Conservation (phyloP, 2,329 filamentous ascomycete genomes). For the Verticillium longisporum region DNA sequence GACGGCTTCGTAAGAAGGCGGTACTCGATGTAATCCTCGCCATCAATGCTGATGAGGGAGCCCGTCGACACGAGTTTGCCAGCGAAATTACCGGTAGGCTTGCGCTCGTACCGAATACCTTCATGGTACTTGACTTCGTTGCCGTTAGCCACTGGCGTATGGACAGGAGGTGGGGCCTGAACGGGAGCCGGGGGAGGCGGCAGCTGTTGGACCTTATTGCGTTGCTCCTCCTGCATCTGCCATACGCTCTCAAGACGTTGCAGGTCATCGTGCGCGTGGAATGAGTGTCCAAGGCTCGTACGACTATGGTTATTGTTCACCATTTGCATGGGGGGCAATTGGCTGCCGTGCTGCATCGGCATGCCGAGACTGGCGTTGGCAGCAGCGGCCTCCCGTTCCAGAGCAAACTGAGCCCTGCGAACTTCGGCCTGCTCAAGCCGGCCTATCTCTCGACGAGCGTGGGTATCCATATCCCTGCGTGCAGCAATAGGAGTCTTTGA, state of each 20-base stretch:
- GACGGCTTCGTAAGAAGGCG: slow-evolving; percentile 57
- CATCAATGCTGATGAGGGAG: slow-evolving; percentile 56
- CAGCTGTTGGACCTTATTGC: slow-evolving; percentile 21
- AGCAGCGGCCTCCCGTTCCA: slow-evolving; percentile 29
- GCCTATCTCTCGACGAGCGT: slow-evolving; percentile 45
- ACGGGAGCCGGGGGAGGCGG: not conserved
- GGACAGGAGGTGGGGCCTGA: not conserved
- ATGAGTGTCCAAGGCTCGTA: slow-evolving; percentile 17
- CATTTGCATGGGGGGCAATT: slow-evolving; percentile 8
- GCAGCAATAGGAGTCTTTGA: slow-evolving; percentile 22
- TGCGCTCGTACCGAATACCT: slow-evolving; percentile 57
- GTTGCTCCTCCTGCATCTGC: slow-evolving; percentile 44
- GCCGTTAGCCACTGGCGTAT: slow-evolving; percentile 18
- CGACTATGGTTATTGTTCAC: slow-evolving; percentile 17
- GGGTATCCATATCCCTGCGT: slow-evolving; percentile 39
- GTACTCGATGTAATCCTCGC: slow-evolving; percentile 62
- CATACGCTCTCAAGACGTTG: slow-evolving; percentile 46
- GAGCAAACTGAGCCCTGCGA: slow-evolving; percentile 41
- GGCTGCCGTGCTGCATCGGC: not conserved
- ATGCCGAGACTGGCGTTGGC: not conserved
- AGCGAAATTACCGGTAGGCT: slow-evolving; percentile 51
- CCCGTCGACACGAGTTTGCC: slow-evolving; percentile 58
- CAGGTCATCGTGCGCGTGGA: slow-evolving; percentile 42
- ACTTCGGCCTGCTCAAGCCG: slow-evolving; percentile 44
- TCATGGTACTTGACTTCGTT: slow-evolving; percentile 51